Conservation (phyloP, 441 rosid species). For the Populus hybrid region DNA sequence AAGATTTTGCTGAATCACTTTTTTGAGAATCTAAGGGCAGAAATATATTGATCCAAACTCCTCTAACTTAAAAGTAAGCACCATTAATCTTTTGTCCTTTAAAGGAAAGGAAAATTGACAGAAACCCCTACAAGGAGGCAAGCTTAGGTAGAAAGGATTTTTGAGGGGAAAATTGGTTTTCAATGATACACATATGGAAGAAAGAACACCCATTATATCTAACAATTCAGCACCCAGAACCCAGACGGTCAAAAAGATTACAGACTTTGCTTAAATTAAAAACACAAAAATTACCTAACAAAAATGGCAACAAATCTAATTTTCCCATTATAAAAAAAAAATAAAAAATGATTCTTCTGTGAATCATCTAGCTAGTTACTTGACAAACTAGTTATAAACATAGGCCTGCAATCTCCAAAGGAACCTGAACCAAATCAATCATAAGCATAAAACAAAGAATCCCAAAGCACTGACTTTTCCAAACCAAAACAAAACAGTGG, state of each 20-base stretch:
- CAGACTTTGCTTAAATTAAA: background rate
- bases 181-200: background rate
- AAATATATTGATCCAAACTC: background rate
- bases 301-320: background rate
- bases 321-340: background rate
- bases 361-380: background rate
- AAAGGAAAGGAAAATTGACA: background rate
- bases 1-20: background rate
- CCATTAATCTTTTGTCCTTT: background rate
- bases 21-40: background rate
- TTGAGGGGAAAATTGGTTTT: background rate
- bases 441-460: background rate
- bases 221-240: background rate
- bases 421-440: background rate
- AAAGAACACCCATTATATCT: background rate
- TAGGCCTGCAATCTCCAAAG: background rate
- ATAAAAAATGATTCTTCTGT: constrained; percentile 1
- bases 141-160: background rate
- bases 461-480: background rate
- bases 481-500: constrained; percentile 8
- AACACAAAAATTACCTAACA: background rate
- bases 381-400: background rate
- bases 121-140: background rate
- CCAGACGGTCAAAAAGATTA: background rate
- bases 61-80: background rate